Evolutionary conservation across 768 basidiomycete species (phyloP).

Genomic region (Pleurotus eryngii): DNA sequence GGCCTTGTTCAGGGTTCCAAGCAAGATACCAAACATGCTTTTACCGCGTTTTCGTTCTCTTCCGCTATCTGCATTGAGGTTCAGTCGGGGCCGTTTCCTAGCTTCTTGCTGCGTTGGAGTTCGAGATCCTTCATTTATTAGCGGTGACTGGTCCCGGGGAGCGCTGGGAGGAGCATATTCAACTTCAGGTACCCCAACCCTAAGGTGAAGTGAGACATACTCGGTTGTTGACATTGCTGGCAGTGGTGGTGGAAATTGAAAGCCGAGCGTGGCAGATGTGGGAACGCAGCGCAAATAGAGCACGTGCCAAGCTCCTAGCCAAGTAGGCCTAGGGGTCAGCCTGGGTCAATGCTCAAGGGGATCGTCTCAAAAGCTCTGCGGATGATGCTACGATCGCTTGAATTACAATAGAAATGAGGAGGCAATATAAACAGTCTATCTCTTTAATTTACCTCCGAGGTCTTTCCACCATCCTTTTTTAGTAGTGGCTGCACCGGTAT

Average conservation of each 20-base stretch:
- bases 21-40: slow-evolving; percentile 81
- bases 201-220: no score
- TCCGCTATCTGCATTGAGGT: slow-evolving; percentile 47
- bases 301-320: no score
- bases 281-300: no score
- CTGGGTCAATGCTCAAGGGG: no score
- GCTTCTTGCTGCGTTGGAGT: slow-evolving; percentile 43
- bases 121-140: slow-evolving; percentile 23
- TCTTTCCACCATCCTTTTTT: slow-evolving; percentile 47
- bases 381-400: no score
- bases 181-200: no score
- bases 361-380: no score
- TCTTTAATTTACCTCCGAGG: slow-evolving; percentile 26
- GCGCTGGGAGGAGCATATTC: slow-evolving; percentile 12
- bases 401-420: no score
- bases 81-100: slow-evolving; percentile 73
- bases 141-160: slow-evolving; percentile 1
- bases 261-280: no score
- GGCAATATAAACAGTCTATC: neutral
- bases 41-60: slow-evolving; percentile 81
- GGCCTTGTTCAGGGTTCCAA: slow-evolving; percentile 84
- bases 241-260: no score
- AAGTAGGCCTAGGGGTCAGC: no score
- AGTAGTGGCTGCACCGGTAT: neutral
- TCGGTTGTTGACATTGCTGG: no score